Percentiles rank a stretch among this genome's conserved stretches.
These are phyloP conservation scores for Jamesozyma gamospora DNA, from an alignment of 805 yeast species.

Conservation along the genomic window DNA sequence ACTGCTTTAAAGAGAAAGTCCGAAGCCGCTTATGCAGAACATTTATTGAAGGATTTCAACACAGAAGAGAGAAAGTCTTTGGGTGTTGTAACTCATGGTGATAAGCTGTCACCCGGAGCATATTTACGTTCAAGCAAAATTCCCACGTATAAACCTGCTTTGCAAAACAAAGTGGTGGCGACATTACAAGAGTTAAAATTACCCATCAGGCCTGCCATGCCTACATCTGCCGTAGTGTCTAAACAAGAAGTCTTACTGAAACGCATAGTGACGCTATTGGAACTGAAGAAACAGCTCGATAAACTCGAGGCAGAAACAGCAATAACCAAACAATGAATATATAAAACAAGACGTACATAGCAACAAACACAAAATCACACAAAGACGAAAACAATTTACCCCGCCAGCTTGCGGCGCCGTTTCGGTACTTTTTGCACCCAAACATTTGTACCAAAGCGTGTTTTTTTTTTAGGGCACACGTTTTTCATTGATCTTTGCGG, in stretches of 20 bases:
- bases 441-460: neutral
- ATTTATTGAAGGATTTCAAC: slow-evolving; percentile 36
- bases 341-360: neutral
- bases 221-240: slow-evolving; percentile 67
- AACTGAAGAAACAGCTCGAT: slow-evolving; percentile 78
- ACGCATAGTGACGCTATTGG: slow-evolving; percentile 61
- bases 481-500: neutral
- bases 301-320: slow-evolving; percentile 72
- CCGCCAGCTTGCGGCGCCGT: neutral
- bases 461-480: neutral
- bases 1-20: slow-evolving; percentile 24
- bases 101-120: slow-evolving; percentile 67
- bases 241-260: slow-evolving; percentile 68
- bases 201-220: slow-evolving; percentile 77
- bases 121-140: slow-evolving; percentile 69
- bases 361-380: too few species aligned
- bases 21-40: slow-evolving; percentile 29
- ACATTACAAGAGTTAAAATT: slow-evolving; percentile 70
- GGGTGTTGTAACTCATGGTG: slow-evolving; percentile 74
- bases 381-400: too few species aligned
- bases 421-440: neutral
- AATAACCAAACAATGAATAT: slow-evolving; percentile 22
- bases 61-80: slow-evolving; percentile 74
- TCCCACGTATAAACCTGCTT: slow-evolving; percentile 67
- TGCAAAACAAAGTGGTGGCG: slow-evolving; percentile 50